Conservation (phyloP, 2,329 filamentous ascomycete genomes). For the Fusarium circinatum region DNA sequence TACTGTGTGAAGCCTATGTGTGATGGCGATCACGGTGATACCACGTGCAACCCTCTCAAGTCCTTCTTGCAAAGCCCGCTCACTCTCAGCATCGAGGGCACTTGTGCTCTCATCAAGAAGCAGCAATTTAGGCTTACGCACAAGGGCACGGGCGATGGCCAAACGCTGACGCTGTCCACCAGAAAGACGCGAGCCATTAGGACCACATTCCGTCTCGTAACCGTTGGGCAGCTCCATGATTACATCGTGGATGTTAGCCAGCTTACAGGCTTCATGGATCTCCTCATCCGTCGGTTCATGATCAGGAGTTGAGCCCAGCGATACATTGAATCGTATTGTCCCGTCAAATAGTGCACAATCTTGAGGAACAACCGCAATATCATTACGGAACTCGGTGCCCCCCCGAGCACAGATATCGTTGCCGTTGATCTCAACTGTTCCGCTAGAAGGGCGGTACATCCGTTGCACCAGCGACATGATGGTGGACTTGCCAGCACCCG, state of each 20-base stretch:
- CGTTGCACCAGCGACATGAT: constrained; percentile 66
- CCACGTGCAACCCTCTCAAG: constrained; percentile 66
- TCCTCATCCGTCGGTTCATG: constrained; percentile 67
- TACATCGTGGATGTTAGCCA: constrained; percentile 77
- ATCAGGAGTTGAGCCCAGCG: constrained; percentile 64
- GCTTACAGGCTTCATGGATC: constrained; percentile 72
- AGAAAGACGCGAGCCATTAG: constrained; percentile 78
- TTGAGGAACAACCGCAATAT: constrained; percentile 67
- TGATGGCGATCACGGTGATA: constrained; percentile 68
- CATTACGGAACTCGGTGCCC: constrained; percentile 59
- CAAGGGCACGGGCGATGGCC: constrained; percentile 79
- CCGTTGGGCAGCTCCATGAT: constrained; percentile 71
- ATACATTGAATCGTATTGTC: constrained; percentile 65
- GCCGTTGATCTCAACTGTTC: constrained; percentile 57
- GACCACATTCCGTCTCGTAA: constrained; percentile 74
- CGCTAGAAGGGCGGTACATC: constrained; percentile 58
- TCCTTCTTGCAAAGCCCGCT: constrained; percentile 72
- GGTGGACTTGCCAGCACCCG: constrained; percentile 74
- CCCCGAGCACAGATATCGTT: constrained; percentile 56
- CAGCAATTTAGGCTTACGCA: constrained; percentile 76
- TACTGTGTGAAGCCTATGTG: constrained; percentile 67
- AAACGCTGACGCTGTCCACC: constrained; percentile 84
- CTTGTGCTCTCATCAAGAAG: constrained; percentile 86
- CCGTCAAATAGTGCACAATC: constrained; percentile 68
- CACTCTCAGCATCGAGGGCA: constrained; percentile 77